Conservation (phyloP, 768 basidiomycete genomes). For the Lentinula detonsa region DNA sequence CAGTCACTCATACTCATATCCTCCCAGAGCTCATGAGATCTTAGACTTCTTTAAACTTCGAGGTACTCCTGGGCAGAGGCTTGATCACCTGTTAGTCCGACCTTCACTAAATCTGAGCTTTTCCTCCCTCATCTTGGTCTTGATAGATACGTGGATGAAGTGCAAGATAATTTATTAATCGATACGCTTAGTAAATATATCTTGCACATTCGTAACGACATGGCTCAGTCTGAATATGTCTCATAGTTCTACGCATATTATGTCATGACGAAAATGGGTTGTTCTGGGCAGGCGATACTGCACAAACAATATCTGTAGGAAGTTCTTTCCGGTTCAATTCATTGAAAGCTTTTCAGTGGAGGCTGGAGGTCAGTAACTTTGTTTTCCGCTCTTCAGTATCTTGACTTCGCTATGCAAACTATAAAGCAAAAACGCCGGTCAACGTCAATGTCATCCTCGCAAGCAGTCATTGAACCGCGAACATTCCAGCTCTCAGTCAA, state of each 20-base stretch:
- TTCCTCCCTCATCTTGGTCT: not conserved
- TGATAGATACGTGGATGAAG: constrained; percentile 68
- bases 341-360: constrained; percentile 59
- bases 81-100: constrained; percentile 49
- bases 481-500: constrained; percentile 41
- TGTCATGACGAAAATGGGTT: constrained; percentile 61
- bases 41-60: constrained; percentile 25
- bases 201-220: not conserved
- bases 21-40: constrained; percentile 45
- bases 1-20: not conserved
- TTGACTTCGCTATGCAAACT: not conserved
- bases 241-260: constrained; percentile 53
- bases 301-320: constrained; percentile 70
- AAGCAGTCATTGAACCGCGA: not conserved
- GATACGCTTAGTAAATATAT: constrained; percentile 46
- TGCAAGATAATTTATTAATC: constrained; percentile 65
- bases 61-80: constrained; percentile 31
- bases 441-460: not conserved
- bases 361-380: constrained; percentile 43
- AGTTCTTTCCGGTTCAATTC: constrained; percentile 70
- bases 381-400: not conserved
- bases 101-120: not conserved
- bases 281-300: constrained; percentile 79
- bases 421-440: not conserved
- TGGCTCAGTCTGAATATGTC: not conserved